Evolutionary conservation across 1,284 basidiomycete genomes (phyloP).

Genomic region (Leucoagaricus sp.): DNA sequence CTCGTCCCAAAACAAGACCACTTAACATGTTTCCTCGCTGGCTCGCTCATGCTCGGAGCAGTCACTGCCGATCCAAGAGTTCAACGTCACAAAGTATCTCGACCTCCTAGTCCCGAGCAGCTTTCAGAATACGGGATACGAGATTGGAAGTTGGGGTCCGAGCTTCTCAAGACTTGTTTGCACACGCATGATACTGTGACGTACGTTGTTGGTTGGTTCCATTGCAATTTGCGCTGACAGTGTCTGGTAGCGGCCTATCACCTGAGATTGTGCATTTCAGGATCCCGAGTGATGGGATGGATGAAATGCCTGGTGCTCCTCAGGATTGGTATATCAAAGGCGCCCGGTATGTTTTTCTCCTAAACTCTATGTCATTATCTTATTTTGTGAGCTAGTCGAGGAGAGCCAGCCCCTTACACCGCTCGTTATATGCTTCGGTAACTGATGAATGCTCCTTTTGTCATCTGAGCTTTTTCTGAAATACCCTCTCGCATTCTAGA

Average conservation of each 20-base stretch:
- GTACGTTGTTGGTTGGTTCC: too few relatives aligned
- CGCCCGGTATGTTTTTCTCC: conserved; percentile 44
- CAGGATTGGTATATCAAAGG: conserved; percentile 91
- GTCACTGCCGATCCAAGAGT: conserved; percentile 42
- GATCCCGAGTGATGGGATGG: conserved; percentile 54
- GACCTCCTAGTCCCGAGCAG: conserved; percentile 61
- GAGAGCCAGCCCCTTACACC: conserved; percentile 63
- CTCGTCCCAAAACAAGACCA: conserved; percentile 91
- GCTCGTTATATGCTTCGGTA: conserved; percentile 88
- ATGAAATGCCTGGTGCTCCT: conserved; percentile 37
- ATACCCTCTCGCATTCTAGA: conserved; percentile 35
- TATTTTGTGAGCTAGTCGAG: conserved; percentile 34
- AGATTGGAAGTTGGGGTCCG: conserved; percentile 84
- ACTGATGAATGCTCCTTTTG: conserved; percentile 17
- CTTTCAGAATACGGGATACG: conserved; percentile 59
- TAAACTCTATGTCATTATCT: background rate
- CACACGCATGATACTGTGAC: conserved; percentile 85
- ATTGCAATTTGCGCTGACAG: too few relatives aligned
- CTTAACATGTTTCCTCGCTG: conserved; percentile 93
- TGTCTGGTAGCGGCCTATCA: conserved; percentile 78
- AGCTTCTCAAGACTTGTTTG: conserved; percentile 87
- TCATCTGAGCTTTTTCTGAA: conserved; percentile 2
- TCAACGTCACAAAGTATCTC: conserved; percentile 42
- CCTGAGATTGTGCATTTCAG: conserved; percentile 85
- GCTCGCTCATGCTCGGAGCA: conserved; percentile 89